phyloP scores from a whole-genome alignment of 768 basidiomycete genomes.

The Lactarius deliciosus region DNA sequence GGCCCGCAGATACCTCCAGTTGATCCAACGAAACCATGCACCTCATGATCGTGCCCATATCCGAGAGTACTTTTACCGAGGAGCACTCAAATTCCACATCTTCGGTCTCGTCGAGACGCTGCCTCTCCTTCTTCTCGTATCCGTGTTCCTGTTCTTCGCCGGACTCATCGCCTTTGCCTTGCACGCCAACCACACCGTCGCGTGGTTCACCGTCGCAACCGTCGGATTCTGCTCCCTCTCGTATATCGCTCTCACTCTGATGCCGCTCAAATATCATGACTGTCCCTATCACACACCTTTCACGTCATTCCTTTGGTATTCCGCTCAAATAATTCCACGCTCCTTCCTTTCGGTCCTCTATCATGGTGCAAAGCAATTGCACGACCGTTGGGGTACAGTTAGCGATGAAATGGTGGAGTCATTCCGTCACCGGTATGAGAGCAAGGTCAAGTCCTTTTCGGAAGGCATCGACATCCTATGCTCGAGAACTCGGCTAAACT shows the following conservation, averaged over 20 bases:
- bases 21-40: conserved; percentile 3
- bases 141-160: conserved; percentile 22
- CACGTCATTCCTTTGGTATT: not conserved
- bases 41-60: conserved; percentile 10
- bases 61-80: conserved; percentile 10
- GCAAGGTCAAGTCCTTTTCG: not conserved
- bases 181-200: not conserved
- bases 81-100: conserved; percentile 2
- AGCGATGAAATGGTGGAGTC: not conserved
- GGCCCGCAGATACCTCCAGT: conserved; percentile 14
- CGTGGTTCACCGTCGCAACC: not conserved
- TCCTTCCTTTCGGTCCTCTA: not conserved
- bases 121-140: conserved; percentile 5
- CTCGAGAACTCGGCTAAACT: not conserved
- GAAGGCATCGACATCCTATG: not conserved
- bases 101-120: conserved; percentile 9
- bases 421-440: fast-evolving
- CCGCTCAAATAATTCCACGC: not conserved
- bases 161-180: conserved; percentile 12
- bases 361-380: not conserved
- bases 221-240: not conserved
- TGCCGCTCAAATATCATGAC: not conserved
- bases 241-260: conserved; percentile 4
- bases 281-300: conserved; percentile 19
- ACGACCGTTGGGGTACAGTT: not conserved